Base-by-base conservation (phyloP, 2,329 filamentous ascomycete genomes). In the Aspergillus ochraceus region DNA sequence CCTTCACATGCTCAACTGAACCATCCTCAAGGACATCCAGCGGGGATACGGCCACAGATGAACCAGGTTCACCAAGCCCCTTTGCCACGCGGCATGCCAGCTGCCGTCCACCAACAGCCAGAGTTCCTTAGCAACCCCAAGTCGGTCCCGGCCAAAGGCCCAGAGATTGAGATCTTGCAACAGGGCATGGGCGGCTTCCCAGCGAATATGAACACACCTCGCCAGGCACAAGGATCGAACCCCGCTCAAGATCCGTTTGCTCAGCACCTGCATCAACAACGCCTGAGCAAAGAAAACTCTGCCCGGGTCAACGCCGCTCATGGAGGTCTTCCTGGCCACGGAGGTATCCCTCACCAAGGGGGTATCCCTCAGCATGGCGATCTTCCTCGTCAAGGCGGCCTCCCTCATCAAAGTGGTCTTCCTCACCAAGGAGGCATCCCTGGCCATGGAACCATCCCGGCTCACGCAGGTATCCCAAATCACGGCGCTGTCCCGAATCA, bases 1-100 rank as follows among this genome's bases (percentile, higher is more conserved):
- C 54, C 56, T 30, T 56, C 57, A 6, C 61, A 61, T 32, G 49
- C 54, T 24, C 60, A 60, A 45, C 63, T 61, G 14, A 58, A 55
- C 24, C 59, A 54, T 29, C 30, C 51, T 24, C 59, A 60, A 12
- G 47, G 5, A 36, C 59, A 61, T 19, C 57, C 42, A 12, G 46
- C 42, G 14, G 54, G 53, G 20, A 54, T 46, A 24, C 50, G 52
- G 46, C 54, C 50, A 30, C 29, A 50, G 17, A 46, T 54, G 10
- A 58, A 58, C 32, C 58, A 42, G 17, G 36, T 14, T n/a, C 36
- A 42, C 4, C 36, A 63, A 50, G 55, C 30, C n/a, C 47, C 52
- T 26, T 58, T 57, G 57, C 20, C 45, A 14, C 59, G 53, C 50
- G 53, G 46, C 49, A 57, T 45, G 20, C 50, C 51, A 2, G 56